Evolutionary conservation across 2,329 filamentous ascomycete genomes (phyloP).

Genomic region (Pseudogymnoascus sp.): DNA sequence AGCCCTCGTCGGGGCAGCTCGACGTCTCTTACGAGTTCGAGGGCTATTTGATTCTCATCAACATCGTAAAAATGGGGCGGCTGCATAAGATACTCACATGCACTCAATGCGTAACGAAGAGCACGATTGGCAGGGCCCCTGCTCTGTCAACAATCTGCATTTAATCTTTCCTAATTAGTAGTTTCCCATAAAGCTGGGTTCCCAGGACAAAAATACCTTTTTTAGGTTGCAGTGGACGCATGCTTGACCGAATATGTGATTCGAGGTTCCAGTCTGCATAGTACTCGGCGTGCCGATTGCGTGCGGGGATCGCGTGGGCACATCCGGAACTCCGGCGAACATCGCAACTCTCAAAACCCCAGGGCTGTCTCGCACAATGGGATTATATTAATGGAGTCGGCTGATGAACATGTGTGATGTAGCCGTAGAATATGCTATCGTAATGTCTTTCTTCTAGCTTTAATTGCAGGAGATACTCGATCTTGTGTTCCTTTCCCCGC

Average conservation of each 20-base stretch:
- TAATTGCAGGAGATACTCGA: not conserved
- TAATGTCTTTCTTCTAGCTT: not conserved
- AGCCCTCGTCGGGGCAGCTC: not conserved
- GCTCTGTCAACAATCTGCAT: constrained; percentile 23
- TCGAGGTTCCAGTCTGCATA: not conserved
- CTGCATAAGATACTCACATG: not conserved
- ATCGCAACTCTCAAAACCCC: not conserved
- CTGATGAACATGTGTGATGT: not conserved
- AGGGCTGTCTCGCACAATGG: not conserved
- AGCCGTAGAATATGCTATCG: not conserved
- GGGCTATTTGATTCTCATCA: not conserved
- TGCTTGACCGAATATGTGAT: constrained; percentile 18
- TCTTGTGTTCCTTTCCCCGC: not conserved
- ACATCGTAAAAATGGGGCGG: not conserved
- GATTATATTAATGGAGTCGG: not conserved
- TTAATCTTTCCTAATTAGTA: constrained; percentile 21
- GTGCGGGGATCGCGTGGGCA: not conserved
- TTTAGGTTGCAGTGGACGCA: constrained; percentile 29
- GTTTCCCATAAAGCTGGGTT: not conserved
- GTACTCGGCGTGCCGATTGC: not conserved
- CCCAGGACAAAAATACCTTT: constrained; percentile 17
- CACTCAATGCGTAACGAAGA: constrained; percentile 4
- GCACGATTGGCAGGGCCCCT: constrained; percentile 18
- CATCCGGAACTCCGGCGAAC: not conserved
- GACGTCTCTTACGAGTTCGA: constrained; percentile 2